Percentiles rank a stretch among this genome's conserved stretches.
Conservation (phyloP, 2,329 filamentous ascomycete genomes). For the Knufia petricola region DNA sequence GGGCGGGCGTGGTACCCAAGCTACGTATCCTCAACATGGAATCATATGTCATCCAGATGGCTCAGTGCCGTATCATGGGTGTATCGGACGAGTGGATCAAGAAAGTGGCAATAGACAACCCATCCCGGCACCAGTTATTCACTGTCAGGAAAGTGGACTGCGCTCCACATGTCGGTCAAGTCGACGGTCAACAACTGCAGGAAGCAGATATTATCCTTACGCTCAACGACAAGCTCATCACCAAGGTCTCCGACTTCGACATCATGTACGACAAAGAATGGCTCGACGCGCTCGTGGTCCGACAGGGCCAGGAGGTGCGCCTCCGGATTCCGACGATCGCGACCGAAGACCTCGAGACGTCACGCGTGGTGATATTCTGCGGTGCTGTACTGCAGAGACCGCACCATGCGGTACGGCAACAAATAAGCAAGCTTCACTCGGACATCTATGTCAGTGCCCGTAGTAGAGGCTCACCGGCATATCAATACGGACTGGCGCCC, state of each 20-base stretch:
- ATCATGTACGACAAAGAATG: conserved; percentile 86
- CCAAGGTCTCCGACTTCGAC: conserved; percentile 83
- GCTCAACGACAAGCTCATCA: conserved; percentile 84
- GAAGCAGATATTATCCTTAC: conserved; percentile 92
- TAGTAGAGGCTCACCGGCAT: conserved; percentile 70
- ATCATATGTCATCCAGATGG: conserved; percentile 92
- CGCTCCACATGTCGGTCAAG: conserved; percentile 37
- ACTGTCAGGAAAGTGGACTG: conserved; percentile 89
- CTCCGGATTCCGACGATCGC: conserved; percentile 75
- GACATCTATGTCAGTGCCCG: conserved; percentile 92
- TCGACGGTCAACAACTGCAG: conserved; percentile 49
- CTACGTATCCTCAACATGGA: conserved; percentile 89
- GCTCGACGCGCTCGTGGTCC: conserved; percentile 76
- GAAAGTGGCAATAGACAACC: conserved; percentile 78
- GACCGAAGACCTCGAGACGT: conserved; percentile 83
- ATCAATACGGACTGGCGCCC: conserved; percentile 83
- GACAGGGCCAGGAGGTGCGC: conserved; percentile 68
- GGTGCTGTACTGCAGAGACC: conserved; percentile 87
- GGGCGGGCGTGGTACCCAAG: conserved; percentile 66
- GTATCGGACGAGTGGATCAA: conserved; percentile 93
- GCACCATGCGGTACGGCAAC: conserved; percentile 91
- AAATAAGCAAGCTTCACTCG: conserved; percentile 91
- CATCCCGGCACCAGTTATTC: conserved; percentile 89
- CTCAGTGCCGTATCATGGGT: conserved; percentile 92
- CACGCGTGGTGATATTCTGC: conserved; percentile 87